Base-by-base conservation (phyloP, 345 rosid species). In the Citrus trifoliata region DNA sequence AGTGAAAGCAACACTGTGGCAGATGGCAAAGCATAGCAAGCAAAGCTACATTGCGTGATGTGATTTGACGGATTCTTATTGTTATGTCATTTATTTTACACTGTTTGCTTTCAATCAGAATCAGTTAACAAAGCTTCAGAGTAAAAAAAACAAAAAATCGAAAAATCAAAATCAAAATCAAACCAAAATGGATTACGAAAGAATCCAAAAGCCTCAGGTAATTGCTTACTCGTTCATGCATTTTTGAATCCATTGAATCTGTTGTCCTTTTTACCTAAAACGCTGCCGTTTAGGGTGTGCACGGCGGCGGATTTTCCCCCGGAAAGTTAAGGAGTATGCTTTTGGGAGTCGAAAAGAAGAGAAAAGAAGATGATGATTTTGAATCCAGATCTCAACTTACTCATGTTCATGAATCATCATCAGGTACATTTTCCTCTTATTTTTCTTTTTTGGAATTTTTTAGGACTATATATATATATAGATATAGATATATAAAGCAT, bases 141-240 rank as follows among this genome's bases (percentile, higher is more conserved):
- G 12, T 10, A 30, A 30, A 30, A 30, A 30, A 30, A 30, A 2
- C 0, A 42, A 42, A 40, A 10, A 42, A 42, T 9, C 48, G 3
- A 40, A 46, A 46, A 46, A 46, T 55, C 16, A 33, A 46, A 46
- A 46, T 69, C 32, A 19, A 78, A 75, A 63, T 70, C 65, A 24
- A 55, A 56, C 14, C 55, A 30, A 62, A 30, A 94, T 92, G 96
- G 97, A 94, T 78, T 94, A 91, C 84, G 97, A 93, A 80, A 91
- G 98, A 88, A 94, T 94, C 85, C 84, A 86, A 80, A 90, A 86
- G 80, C 89, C 91, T 63, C 93, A 82, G 92, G 93, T 90, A 76
- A 81, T 27, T 64, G 22, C 7, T 42, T 30, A 58, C 64, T 32
- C 58, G 10, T 42, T 27, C 58, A 35, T 37, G 48, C 48, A 28